phyloP scores from a whole-genome alignment of 805 yeast species.

The Yarrowia keelungensis region DNA sequence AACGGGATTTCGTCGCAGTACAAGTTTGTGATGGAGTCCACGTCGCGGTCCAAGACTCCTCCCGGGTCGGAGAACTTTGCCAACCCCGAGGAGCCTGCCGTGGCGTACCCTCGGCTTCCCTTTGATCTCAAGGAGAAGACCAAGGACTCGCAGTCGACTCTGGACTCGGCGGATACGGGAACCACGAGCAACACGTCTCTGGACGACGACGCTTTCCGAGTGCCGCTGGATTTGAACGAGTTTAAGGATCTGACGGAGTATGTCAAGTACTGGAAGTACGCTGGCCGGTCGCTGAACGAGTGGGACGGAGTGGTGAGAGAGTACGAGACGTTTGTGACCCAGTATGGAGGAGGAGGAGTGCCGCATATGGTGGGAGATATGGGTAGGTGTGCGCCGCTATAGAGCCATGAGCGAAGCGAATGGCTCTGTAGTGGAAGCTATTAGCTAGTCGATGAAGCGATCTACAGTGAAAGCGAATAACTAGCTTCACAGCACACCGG shows the following conservation, averaged over 20 bases:
- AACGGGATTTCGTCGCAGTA: slow-evolving; percentile 11
- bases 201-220: slow-evolving; percentile 29
- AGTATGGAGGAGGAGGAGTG: slow-evolving; percentile 1
- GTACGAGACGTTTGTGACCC: slow-evolving; percentile 51
- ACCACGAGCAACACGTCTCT: slow-evolving; percentile 31
- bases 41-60: slow-evolving; percentile 23
- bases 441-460: too few species aligned
- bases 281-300: slow-evolving; percentile 52
- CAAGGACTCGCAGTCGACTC: slow-evolving; percentile 30
- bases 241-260: slow-evolving; percentile 40
- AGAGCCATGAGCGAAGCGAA: background rate
- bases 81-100: background rate
- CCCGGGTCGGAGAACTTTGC: slow-evolving; percentile 6
- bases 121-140: slow-evolving; percentile 34
- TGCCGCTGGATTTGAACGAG: slow-evolving; percentile 9
- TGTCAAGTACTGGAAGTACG: slow-evolving; percentile 50
- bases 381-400: slow-evolving; percentile 21
- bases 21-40: slow-evolving; percentile 38
- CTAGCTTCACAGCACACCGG: background rate
- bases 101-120: slow-evolving; percentile 30
- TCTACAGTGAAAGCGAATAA: too few species aligned
- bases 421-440: too few species aligned
- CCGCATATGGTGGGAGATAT: slow-evolving; percentile 37
- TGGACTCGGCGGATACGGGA: background rate
- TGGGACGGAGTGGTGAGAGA: slow-evolving; percentile 51